These are phyloP conservation scores for Xylaria acuta DNA, from an alignment of 495 filamentous ascomycete species.

Conservation along the genomic window DNA sequence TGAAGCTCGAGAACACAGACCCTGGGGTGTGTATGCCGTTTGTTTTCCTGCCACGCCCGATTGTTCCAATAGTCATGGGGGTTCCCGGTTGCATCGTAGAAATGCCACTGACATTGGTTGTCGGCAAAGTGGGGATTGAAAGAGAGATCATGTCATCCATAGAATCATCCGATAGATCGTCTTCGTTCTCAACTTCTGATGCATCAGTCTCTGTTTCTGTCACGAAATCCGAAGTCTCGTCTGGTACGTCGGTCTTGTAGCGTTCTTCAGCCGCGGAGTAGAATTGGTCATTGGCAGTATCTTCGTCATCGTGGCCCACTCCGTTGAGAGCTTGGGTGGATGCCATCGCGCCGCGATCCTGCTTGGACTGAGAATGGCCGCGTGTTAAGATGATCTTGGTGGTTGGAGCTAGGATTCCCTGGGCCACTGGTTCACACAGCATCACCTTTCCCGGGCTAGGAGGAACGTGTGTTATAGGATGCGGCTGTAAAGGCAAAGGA, in stretches of 20 bases:
- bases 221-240: conserved; percentile 50
- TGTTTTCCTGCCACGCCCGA: conserved; percentile 55
- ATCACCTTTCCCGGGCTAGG: conserved; percentile 82
- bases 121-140: conserved; percentile 74
- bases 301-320: conserved; percentile 72
- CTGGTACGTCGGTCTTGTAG: conserved; percentile 47
- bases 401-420: conserved; percentile 75
- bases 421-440: conserved; percentile 78
- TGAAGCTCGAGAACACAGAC: conserved; percentile 85
- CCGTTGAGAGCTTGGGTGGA: conserved; percentile 58
- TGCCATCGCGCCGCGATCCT: conserved; percentile 38
- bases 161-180: conserved; percentile 75
- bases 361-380: conserved; percentile 57
- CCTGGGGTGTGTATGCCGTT: conserved; percentile 78
- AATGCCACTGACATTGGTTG: conserved; percentile 69
- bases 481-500: conserved; percentile 80
- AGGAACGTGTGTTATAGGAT: conserved; percentile 86
- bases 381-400: conserved; percentile 73
- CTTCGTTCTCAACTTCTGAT: conserved; percentile 65
- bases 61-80: conserved; percentile 62
- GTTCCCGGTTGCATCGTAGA: conserved; percentile 76
- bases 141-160: conserved; percentile 85
- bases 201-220: conserved; percentile 66
- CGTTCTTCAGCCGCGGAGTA: conserved; percentile 85
- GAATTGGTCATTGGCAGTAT: conserved; percentile 86